Evolutionary conservation across 2,329 filamentous ascomycete species (phyloP), one percentile per base, ranked within the genome.

Genomic region (Beauveria australis): DNA sequence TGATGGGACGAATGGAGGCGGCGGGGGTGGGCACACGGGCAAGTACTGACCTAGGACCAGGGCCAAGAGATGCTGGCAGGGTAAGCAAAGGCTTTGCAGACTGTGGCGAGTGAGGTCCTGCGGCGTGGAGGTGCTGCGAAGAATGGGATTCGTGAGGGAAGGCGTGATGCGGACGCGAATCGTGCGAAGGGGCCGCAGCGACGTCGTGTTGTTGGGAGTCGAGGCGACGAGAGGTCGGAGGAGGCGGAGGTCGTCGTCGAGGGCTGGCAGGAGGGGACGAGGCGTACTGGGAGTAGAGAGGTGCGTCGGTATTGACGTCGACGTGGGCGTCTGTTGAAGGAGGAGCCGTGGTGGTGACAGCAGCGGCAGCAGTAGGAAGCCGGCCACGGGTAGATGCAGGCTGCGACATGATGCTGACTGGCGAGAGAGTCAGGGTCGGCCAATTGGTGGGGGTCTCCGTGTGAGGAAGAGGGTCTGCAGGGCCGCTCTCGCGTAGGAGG

Each of bases 401-500:
- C 40, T 62, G 54, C 49, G 60, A 59, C 60, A 62, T 62, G 60
- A 62, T 62, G 33, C 54, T 33, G 43, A 37, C 12, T n/a, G 48
- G 26, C 57, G 48, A 59, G 48, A 28, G 53, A 37, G 53, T 47
- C 44, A 33, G 43, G 44, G 59, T 33, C 52, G 37, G 26, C 46
- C 53, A 48, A 53, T 48, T 61, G 60, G 54, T 47, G 54, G 60
- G 37, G 46, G 22, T 22, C 5, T 18, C 22, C 19, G 48, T 40
- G 12, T 37, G 53, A 56, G 59, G 46, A 26, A 26, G 24, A 43
- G 53, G 46, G 51, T 44, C 37, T 9, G 59, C 52, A 60, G 41
- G 54, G 57, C 57, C 59, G 44, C 60, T 59, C 64, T 61, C 47
- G 30, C 46, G 57, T 47, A 53, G 60, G 65, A 54, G 63, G 66